Conservation (phyloP, 2,329 filamentous ascomycete species). For the Pseudopyrenochaeta lycopersici region DNA sequence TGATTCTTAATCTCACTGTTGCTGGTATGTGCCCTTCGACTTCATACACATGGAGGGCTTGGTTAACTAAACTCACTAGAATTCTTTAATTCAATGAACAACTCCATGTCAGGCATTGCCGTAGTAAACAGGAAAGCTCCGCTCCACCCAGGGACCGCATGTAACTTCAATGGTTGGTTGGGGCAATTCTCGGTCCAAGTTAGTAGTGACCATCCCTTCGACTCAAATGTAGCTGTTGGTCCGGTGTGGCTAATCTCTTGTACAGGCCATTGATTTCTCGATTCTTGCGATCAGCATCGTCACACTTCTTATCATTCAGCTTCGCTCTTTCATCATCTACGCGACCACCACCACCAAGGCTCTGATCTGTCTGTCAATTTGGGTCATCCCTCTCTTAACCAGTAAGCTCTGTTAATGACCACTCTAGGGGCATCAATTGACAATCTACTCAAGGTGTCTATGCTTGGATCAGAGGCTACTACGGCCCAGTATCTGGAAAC, state of each 20-base stretch:
- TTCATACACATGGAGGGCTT: background rate
- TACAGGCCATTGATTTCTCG: slow-evolving; percentile 46
- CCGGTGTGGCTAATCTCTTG: background rate
- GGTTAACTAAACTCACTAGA: slow-evolving; percentile 2
- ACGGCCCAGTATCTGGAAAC: slow-evolving; percentile 55
- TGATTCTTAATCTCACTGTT: slow-evolving; percentile 33
- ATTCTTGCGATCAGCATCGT: slow-evolving; percentile 58
- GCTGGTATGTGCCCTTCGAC: slow-evolving; percentile 17
- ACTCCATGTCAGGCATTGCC: slow-evolving; percentile 53
- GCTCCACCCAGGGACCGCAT: slow-evolving; percentile 43
- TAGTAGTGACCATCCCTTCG: background rate
- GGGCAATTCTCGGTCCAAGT: slow-evolving; percentile 59
- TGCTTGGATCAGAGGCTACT: slow-evolving; percentile 11
- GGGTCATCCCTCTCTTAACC: slow-evolving; percentile 54
- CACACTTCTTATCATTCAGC: slow-evolving; percentile 53
- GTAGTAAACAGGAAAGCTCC: slow-evolving; percentile 37
- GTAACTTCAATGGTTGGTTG: slow-evolving; percentile 56
- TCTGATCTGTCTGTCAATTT: slow-evolving; percentile 50
- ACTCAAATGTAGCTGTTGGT: too few relatives aligned
- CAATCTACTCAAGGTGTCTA: slow-evolving; percentile 5
- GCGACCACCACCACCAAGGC: slow-evolving; percentile 37
- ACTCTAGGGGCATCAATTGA: background rate
- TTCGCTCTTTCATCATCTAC: slow-evolving; percentile 46
- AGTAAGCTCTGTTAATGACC: slow-evolving; percentile 25
- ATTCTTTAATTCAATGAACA: slow-evolving; percentile 53